Evolutionary conservation across 2,329 filamentous ascomycete genomes (phyloP).

Genomic region (Talaromyces sp.): DNA sequence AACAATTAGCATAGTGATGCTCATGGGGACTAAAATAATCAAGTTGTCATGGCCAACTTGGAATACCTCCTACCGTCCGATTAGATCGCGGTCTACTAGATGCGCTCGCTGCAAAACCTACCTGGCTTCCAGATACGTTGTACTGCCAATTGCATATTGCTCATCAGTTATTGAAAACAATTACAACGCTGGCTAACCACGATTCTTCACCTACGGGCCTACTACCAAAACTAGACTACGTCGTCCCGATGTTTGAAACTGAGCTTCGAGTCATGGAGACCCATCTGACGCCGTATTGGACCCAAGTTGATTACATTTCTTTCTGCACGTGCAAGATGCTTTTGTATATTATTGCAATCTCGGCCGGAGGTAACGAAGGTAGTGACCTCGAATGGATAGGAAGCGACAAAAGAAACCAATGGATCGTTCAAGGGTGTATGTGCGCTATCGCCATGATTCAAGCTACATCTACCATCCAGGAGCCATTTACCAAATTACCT

Average conservation of each 20-base stretch:
- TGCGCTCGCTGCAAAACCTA: slow-evolving; percentile 12
- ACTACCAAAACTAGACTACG: neutral
- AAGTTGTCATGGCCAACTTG: slow-evolving; percentile 16
- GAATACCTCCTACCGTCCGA: slow-evolving; percentile 17
- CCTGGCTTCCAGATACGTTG: slow-evolving; percentile 17
- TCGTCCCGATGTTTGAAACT: slow-evolving; percentile 11
- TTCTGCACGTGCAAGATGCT: slow-evolving; percentile 15
- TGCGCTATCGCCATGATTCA: neutral
- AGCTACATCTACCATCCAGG: slow-evolving; percentile 2
- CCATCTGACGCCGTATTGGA: slow-evolving; percentile 12
- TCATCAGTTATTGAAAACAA: slow-evolving; percentile 8
- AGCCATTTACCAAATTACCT: neutral
- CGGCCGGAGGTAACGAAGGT: neutral
- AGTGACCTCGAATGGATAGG: neutral
- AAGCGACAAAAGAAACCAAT: neutral
- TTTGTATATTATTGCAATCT: slow-evolving; percentile 15
- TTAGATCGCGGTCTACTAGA: slow-evolving; percentile 17
- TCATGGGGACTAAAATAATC: neutral
- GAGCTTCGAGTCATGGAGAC: slow-evolving; percentile 11
- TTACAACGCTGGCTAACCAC: slow-evolving; percentile 7
- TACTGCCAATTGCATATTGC: slow-evolving; percentile 18
- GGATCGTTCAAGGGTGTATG: slow-evolving; percentile 11
- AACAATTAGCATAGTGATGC: neutral
- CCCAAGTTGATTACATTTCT: slow-evolving; percentile 11
- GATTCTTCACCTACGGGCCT: neutral